A percentile compares a stretch with the other conserved stretches of the same genome.
Conservation (phyloP, 2,329 filamentous ascomycete species). For the Verticillium nubilum region DNA sequence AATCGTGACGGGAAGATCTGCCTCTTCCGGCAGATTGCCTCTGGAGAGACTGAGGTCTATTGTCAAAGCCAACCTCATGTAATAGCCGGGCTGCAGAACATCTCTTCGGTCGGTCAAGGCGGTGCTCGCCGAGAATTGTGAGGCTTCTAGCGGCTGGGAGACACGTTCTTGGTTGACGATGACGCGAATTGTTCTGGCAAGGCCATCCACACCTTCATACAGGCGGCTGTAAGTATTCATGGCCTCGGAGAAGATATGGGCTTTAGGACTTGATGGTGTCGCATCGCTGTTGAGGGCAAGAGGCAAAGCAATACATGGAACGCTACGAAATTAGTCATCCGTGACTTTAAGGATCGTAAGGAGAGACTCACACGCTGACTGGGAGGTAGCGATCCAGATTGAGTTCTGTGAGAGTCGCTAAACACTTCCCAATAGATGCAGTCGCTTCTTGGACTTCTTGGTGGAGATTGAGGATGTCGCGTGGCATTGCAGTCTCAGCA, state of each 20-base stretch:
- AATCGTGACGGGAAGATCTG: not conserved
- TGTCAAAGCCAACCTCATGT: not conserved
- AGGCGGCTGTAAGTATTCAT: not conserved
- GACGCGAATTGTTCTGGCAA: not conserved
- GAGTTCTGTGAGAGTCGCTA: not conserved
- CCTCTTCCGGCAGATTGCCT: not conserved
- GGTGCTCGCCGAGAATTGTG: not conserved
- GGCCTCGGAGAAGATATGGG: not conserved
- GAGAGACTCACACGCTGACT: not conserved
- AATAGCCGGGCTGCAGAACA: not conserved
- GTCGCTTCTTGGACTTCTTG: not conserved
- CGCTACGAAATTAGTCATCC: not conserved
- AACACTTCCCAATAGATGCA: not conserved
- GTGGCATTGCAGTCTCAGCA: too few species aligned
- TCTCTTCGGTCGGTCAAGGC: not conserved
- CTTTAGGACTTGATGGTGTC: not conserved
- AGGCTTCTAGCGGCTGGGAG: not conserved
- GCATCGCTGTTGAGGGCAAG: not conserved
- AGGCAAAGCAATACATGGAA: not conserved
- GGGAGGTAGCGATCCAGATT: not conserved
- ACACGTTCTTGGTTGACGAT: not conserved
- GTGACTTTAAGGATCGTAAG: not conserved
- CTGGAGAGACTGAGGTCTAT: constrained; percentile 1
- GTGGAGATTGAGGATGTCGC: not conserved
- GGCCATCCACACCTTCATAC: constrained; percentile 1